Evolutionary conservation across 441 rosid genomes (phyloP).

Genomic region (Syzygium malaccense): DNA sequence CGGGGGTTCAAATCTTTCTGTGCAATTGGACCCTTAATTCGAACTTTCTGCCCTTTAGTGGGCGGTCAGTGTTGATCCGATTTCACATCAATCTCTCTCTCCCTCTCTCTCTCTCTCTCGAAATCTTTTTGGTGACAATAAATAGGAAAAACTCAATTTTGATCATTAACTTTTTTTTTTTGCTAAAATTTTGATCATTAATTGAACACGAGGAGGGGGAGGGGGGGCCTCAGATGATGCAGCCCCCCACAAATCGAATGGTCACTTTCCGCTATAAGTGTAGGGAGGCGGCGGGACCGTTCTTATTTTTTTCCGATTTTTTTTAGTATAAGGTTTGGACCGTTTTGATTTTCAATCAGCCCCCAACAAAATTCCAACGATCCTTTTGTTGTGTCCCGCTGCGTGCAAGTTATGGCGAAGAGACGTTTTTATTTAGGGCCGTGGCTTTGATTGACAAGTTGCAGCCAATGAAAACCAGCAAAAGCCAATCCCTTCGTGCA

Average conservation of each 20-base stretch:
- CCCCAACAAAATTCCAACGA: not conserved
- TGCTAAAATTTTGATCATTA: not conserved
- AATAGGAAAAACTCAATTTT: not conserved
- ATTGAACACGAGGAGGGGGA: not conserved
- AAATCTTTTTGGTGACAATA: not conserved
- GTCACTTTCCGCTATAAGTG: conserved; percentile 47
- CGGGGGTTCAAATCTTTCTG: not conserved
- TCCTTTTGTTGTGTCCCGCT: not conserved
- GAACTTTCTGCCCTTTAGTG: not conserved
- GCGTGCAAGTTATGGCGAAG: not conserved
- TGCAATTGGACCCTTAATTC: not conserved
- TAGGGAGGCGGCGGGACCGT: conserved; percentile 19
- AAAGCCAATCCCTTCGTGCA: not conserved
- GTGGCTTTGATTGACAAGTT: not conserved
- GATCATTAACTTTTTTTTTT: not conserved
- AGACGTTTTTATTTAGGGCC: not conserved
- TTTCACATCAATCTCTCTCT: not conserved
- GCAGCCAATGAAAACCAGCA: not conserved
- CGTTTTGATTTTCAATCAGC: not conserved
- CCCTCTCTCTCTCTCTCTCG: not conserved
- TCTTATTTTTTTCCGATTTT: not conserved
- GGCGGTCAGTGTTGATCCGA: not conserved
- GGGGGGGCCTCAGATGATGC: not conserved
- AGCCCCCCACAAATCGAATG: conserved; percentile 4
- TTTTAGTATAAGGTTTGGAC: not conserved